Evolutionary conservation across 2,329 filamentous ascomycete species (phyloP), one percentile per base, ranked within the genome.

Genomic region (Ophiocordyceps polyrhachis-furcata): DNA sequence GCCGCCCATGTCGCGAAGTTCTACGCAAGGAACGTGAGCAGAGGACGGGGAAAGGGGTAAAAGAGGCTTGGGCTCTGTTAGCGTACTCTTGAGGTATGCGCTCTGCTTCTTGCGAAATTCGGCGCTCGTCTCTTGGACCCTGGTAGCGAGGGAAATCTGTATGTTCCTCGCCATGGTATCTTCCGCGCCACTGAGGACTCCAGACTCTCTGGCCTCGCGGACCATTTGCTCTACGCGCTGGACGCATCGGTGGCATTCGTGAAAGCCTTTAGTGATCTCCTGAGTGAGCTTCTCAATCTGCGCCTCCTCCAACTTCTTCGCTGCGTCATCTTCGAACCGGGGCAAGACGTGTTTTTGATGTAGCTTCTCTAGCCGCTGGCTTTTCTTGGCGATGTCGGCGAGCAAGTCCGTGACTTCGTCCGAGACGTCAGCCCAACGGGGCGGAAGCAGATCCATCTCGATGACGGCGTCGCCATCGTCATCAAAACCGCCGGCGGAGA

Each of bases 291-390:
- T 70, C 66, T 98, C 91, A 55, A 98, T 98, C 58, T 93, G 81
- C 43, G 75, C 68, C 65, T 96, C 91, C 60, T 98, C 91, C 48
- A 76, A 74, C 59, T 71, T 80, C 65, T 94, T 91, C 40, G 86
- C 75, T 45, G 87, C 84, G 54, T 96, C 89, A 55, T 98, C 91
- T 57, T 96, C 87, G 64, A 98, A 98, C 25, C 89, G 88, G 0
- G 91, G 91, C 14, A 98, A 71, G 40, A 98, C 83, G 63, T 98
- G 91, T 61, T 96, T 96, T 64, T 94, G 87, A 61, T 98, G 91
- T 49, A 98, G 69, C 57, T 88, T 85, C 57, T 96, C 91, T 29
- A 98, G 73, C 54, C 79, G 79, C 54, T 84, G 79, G 52, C 86
- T 83, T 64, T 93, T 86, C 48, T 76, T 79, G 44, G 85, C 81